Base-by-base conservation (phyloP, 345 rosid species). In the Arabidopsis arenosa region DNA sequence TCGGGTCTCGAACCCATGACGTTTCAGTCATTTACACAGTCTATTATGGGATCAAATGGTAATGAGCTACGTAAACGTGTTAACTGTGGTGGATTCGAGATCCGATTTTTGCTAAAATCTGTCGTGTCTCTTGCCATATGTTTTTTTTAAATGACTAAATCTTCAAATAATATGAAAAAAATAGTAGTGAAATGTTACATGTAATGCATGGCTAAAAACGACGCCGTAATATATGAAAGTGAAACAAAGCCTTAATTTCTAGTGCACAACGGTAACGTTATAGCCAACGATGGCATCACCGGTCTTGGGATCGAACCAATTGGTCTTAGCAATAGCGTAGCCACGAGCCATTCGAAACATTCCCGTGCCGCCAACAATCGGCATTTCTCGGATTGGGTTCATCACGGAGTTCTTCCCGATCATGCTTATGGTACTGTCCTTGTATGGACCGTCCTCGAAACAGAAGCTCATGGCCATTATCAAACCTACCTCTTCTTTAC, bases 381-480 rank as follows among this genome's bases (percentile, higher is more conserved):
- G 88, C 97, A 91, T 78, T 77, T 91, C 95, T 1, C 89, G 64
- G 18, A 76, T 77, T 4, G 73, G 77, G 5, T 66, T 66, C 71
- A 85, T 15, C 0, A 74, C 84, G 0, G 81, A 9, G 33, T 88
- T 88, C 79, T 60, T 72, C 23, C 93, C 93, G 0, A 85, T 65
- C 45, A 89, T 66, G 65, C 87, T 86, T 5, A 89, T 51, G 40
- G 89, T 80, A 79, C 97, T 91, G 7, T 93, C 89, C 26, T 91
- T 86, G 74, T 86, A 85, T 10, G 68, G 78, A 4, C 90, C 93
- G 36, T 89, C 86, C 4, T 63, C 63, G 78, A 91, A 91, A 58
- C 56, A 56, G 17, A 84, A 82, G 78, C 81, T 86, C 85, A 84
- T 76, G 18, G 80, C 84, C 91, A 88, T 86, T 3, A 84, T 35